phyloP scores from a whole-genome alignment of 2,329 filamentous ascomycete genomes.

The Dryadomyces quercus-mongolicae region DNA sequence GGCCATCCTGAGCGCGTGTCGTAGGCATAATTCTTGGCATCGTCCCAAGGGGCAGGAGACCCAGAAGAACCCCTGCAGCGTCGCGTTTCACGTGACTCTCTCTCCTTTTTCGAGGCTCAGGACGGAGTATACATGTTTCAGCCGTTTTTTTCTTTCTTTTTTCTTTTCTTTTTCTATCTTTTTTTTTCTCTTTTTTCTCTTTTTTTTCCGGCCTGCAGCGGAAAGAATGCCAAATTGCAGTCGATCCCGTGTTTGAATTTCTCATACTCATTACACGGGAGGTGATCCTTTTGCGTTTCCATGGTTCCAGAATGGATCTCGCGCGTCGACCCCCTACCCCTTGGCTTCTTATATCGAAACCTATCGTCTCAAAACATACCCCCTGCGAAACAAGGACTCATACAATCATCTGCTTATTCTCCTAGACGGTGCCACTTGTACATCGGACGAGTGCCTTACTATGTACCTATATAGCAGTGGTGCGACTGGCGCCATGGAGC shows the following conservation, averaged over 20 bases:
- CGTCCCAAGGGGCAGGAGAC: neutral
- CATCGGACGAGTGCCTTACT: neutral
- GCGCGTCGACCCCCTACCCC: neutral
- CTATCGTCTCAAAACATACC: neutral
- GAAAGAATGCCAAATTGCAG: too few relatives aligned
- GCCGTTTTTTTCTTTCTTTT: too few relatives aligned
- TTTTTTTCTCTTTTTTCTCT: too few relatives aligned
- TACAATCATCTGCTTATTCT: neutral
- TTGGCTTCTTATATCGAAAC: neutral
- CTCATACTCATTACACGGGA: too few relatives aligned
- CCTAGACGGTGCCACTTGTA: neutral
- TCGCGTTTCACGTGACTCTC: neutral
- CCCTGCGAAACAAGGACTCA: neutral
- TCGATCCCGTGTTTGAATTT: too few relatives aligned
- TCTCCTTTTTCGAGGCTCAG: neutral
- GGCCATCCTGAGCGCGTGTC: too few relatives aligned
- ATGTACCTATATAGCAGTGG: neutral
- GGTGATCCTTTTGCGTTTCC: neutral
- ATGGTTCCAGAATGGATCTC: neutral
- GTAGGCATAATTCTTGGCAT: neutral
- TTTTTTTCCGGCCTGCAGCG: too few relatives aligned
- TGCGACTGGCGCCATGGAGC: neutral
- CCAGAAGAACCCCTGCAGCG: neutral
- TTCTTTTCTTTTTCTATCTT: too few relatives aligned
- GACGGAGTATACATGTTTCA: too few relatives aligned